Conservation (phyloP, 495 filamentous ascomycete genomes). For the Haplographium delicatum region DNA sequence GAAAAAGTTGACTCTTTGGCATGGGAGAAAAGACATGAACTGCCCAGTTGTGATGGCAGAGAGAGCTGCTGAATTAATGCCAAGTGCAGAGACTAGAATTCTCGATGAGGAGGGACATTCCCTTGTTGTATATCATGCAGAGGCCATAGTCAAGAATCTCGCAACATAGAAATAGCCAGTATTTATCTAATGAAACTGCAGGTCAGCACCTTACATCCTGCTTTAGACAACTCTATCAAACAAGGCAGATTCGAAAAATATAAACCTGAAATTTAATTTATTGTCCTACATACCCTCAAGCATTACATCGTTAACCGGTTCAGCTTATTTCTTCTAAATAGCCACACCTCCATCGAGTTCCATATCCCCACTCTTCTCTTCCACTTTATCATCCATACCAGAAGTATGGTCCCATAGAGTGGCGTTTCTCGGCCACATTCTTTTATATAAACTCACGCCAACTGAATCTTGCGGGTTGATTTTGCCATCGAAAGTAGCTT, state of each 20-base stretch:
- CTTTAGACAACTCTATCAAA: too few relatives aligned
- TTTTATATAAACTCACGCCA: conserved; percentile 89
- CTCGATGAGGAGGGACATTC: conserved; percentile 3
- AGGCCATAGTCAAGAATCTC: too few relatives aligned
- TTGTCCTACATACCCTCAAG: too few relatives aligned
- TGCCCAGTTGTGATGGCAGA: conserved; percentile 8
- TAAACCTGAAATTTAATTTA: too few relatives aligned
- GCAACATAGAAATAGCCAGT: too few relatives aligned
- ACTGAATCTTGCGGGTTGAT: conserved; percentile 93
- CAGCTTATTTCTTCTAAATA: neutral
- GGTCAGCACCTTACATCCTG: too few relatives aligned
- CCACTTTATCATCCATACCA: conserved; percentile 4
- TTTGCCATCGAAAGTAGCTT: conserved; percentile 92
- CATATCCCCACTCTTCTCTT: conserved; percentile 16
- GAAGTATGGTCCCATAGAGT: conserved; percentile 35
- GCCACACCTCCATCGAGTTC: conserved; percentile 9
- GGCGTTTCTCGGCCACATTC: conserved; percentile 77
- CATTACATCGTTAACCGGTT: too few relatives aligned
- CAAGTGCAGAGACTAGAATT: neutral
- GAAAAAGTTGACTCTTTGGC: conserved; percentile 1
- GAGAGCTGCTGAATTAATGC: neutral
- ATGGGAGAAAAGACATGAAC: conserved; percentile 3
- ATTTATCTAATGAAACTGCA: too few relatives aligned
- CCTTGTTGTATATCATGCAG: neutral
- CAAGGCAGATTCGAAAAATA: too few relatives aligned